phyloP scores from a whole-genome alignment of 257 asterid species.

The Nicotiana tabacum region DNA sequence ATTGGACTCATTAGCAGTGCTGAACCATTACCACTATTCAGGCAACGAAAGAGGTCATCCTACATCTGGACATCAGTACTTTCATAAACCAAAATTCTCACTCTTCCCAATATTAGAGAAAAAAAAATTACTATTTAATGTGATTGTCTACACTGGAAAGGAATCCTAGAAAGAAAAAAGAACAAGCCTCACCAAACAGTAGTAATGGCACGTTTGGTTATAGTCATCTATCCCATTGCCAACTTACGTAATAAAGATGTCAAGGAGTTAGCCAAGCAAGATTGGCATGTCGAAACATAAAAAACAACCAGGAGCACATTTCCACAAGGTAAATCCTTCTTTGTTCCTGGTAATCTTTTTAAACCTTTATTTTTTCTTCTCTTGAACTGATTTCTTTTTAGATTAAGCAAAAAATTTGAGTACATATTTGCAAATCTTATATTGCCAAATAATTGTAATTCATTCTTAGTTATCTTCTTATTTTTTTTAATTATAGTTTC shows the following conservation, averaged over 20 bases:
- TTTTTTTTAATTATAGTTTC: neutral
- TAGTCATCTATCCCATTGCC: no score
- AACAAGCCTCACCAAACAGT: neutral
- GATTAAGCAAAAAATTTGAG: neutral
- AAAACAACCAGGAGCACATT: neutral
- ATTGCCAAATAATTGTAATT: neutral
- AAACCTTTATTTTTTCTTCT: neutral
- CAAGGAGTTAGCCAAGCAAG: no score
- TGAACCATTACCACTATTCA: neutral
- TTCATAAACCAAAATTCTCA: neutral
- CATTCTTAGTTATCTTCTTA: neutral
- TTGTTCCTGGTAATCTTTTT: neutral
- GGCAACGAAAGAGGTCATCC: conserved; percentile 3
- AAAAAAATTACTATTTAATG: neutral
- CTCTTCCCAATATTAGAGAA: neutral
- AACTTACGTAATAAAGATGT: no score
- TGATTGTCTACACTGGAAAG: neutral
- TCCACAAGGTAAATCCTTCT: neutral
- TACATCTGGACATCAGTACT: neutral
- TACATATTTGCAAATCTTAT: neutral
- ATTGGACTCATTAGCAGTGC: neutral
- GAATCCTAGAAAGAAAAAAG: neutral
- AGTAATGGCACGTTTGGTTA: no score
- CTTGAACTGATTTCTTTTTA: neutral
- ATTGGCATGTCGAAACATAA: no score